Base-by-base conservation (phyloP, 352 stramenopile genomes). In the Pythium sp. region DNA sequence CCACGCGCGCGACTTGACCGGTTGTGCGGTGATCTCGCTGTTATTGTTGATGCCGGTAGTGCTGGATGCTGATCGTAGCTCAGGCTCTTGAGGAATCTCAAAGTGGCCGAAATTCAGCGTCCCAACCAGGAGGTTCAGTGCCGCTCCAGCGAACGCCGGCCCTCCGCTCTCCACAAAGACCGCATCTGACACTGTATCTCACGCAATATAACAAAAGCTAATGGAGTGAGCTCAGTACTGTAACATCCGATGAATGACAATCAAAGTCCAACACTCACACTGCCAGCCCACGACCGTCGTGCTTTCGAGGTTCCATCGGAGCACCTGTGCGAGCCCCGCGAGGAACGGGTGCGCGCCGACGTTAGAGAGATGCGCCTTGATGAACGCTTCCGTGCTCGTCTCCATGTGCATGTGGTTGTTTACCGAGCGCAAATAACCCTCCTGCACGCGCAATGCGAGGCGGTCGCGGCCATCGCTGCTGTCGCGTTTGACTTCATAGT, bases 261-360 rank as follows among this genome's bases (percentile, higher is more conserved):
- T 34, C 30, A 34, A 34, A 34, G 30, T 34, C 14, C 5, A 3
- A 49, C 11, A 80, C 79, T 53, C 76, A 93, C 86, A 47, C 73
- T 79, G 80, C 86, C 86, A 93, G 18, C 80, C 82, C 22, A 91
- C 76, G 47, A 93, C 75, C 1, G 76, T 90, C 9, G 79, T 70
- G 65, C 81, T 91, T 56, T 82, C 73, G 18, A 90, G 66, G 47
- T 92, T 93, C 77, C 74, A 87, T 59, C 81, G 75, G 20, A 93
- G 66, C 30, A 82, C 68, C 32, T 77, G 67, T n/a, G 64, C 74
- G 9, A 93, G 72, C 3, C 86, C 86, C 7, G 77, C 81, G 20
- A 93, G 62, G 51, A 93, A 90, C n/a, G 86, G 83, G 66, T 93
- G 86, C 24, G 69, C 84, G 28, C 80, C 86, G 38, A 93, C 74